A percentile compares a stretch with the other conserved stretches of the same genome.
Conservation (phyloP, 306 rosid genomes). For the Elaeagnus macrophylla region DNA sequence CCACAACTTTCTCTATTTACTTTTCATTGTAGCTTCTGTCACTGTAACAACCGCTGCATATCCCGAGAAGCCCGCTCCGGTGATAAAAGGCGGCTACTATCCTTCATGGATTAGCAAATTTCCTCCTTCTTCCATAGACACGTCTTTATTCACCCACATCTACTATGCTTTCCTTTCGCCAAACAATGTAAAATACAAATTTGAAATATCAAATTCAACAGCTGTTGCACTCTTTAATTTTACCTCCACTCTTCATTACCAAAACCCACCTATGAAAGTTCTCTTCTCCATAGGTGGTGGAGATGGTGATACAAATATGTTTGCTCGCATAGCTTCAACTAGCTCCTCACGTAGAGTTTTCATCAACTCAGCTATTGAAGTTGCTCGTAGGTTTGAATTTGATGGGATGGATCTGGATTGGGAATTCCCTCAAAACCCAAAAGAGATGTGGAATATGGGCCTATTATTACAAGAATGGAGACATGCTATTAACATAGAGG, state of each 20-base stretch:
- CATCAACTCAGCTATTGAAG: constrained; percentile 44
- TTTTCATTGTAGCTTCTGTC: constrained; percentile 8
- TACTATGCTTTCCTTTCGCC: constrained; percentile 52
- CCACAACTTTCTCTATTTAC: not conserved
- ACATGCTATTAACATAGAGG: constrained; percentile 20
- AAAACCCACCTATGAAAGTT: constrained; percentile 26
- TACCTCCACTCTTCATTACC: constrained; percentile 28
- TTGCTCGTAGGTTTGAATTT: constrained; percentile 51
- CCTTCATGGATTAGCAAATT: constrained; percentile 28
- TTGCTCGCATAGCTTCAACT: constrained; percentile 34
- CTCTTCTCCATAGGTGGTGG: constrained; percentile 57
- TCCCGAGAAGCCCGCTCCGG: not conserved
- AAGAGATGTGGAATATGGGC: constrained; percentile 35
- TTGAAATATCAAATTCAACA: constrained; percentile 24
- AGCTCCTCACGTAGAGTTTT: constrained; percentile 37
- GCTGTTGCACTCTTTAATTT: constrained; percentile 28
- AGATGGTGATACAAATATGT: constrained; percentile 6
- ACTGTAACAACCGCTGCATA: not conserved
- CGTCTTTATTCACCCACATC: constrained; percentile 56
- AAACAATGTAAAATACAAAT: constrained; percentile 23
- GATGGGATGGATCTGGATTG: constrained; percentile 64
- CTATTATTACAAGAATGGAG: constrained; percentile 35
- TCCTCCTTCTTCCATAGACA: constrained; percentile 55
- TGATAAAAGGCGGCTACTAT: constrained; percentile 49
- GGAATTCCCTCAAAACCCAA: constrained; percentile 49